phyloP scores from a whole-genome alignment of 2,329 filamentous ascomycete genomes.

The Fusarium siculi region DNA sequence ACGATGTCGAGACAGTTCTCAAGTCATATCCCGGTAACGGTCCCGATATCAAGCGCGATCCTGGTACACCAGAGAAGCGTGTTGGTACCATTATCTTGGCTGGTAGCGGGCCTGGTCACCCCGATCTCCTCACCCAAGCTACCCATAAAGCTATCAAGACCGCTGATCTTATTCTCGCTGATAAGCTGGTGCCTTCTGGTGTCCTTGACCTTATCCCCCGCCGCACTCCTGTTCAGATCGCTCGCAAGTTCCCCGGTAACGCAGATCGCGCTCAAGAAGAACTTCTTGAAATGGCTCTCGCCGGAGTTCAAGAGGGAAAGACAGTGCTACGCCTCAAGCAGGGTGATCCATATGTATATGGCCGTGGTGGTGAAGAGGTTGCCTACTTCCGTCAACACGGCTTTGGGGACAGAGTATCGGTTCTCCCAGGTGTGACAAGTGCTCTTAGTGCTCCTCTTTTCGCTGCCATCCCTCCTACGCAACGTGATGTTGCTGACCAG shows the following conservation, averaged over 20 bases:
- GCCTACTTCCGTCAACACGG: constrained; percentile 82
- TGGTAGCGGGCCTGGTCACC: constrained; percentile 91
- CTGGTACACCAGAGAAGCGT: constrained; percentile 39
- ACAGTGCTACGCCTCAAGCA: constrained; percentile 93
- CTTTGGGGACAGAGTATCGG: constrained; percentile 69
- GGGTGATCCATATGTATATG: constrained; percentile 96
- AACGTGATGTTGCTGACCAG: constrained; percentile 90
- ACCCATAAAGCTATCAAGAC: constrained; percentile 79
- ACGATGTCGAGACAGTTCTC: constrained; percentile 82
- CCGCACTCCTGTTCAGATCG: constrained; percentile 88
- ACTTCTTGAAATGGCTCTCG: constrained; percentile 80
- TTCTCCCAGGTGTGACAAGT: constrained; percentile 91
- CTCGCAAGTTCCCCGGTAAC: constrained; percentile 97
- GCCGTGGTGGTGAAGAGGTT: constrained; percentile 92
- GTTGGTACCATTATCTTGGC: constrained; percentile 84
- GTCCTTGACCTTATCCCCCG: constrained; percentile 92
- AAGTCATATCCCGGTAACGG: constrained; percentile 68
- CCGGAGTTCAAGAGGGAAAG: constrained; percentile 72
- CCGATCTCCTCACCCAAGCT: constrained; percentile 86
- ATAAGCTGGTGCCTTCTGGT: constrained; percentile 85
- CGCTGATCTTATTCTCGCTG: constrained; percentile 83
- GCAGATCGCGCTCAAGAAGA: constrained; percentile 94
- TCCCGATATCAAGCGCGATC: constrained; percentile 36
- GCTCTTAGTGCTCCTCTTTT: constrained; percentile 89
- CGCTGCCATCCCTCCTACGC: constrained; percentile 86